Evolutionary conservation across 1,139 yeast species (phyloP).

Genomic region (Sugiyamaella paludigena): DNA sequence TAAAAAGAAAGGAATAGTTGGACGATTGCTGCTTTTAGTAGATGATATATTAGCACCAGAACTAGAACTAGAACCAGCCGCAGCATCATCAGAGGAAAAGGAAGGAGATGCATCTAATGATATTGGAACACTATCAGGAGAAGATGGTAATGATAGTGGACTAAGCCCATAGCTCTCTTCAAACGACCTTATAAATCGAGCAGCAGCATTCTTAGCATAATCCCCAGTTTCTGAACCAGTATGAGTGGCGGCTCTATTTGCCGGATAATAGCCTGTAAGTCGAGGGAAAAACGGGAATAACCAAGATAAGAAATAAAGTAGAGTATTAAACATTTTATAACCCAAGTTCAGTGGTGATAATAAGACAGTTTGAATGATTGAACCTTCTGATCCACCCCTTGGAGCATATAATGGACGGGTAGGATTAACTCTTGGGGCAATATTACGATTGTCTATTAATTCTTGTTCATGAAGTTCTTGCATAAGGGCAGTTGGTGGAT

Average conservation of each 20-base stretch:
- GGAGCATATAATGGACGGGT: slow-evolving; percentile 25
- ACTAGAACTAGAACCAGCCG: neutral
- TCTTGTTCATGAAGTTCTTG: slow-evolving; percentile 30
- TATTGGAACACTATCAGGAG: neutral
- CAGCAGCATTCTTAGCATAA: slow-evolving; percentile 44
- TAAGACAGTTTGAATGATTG: slow-evolving; percentile 33
- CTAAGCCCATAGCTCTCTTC: slow-evolving; percentile 38
- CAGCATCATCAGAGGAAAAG: neutral
- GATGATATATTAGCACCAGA: neutral
- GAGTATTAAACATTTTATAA: slow-evolving; percentile 32
- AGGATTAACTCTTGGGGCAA: slow-evolving; percentile 25
- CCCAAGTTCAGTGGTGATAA: slow-evolving; percentile 37
- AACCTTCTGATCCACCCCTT: slow-evolving; percentile 12
- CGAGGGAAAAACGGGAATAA: slow-evolving; percentile 39
- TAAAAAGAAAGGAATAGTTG: slow-evolving; percentile 47
- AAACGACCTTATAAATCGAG: slow-evolving; percentile 41
- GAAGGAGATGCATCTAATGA: neutral
- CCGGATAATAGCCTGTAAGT: slow-evolving; percentile 39
- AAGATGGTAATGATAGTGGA: neutral
- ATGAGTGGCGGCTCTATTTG: slow-evolving; percentile 33
- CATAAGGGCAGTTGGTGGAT: slow-evolving; percentile 28
- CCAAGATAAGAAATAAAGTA: slow-evolving; percentile 34
- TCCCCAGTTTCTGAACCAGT: slow-evolving; percentile 36
- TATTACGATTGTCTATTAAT: slow-evolving; percentile 19
- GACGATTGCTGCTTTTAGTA: slow-evolving; percentile 2